Conservation (phyloP, 176 grass and related monocot species). For the Musa acuminata region DNA sequence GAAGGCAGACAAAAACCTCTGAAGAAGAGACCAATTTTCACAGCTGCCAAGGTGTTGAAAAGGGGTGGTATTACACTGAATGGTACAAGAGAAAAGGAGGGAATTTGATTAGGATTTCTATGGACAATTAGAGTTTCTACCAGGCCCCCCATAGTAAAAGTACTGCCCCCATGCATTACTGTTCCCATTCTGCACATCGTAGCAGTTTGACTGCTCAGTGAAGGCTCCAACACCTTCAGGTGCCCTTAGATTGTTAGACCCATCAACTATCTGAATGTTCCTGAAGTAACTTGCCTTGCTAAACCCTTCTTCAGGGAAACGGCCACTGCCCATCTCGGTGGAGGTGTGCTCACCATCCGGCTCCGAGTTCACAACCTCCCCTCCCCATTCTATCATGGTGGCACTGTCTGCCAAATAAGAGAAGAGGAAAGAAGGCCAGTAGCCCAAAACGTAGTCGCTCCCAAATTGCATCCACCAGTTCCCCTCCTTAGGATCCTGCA, state of each 20-base stretch:
- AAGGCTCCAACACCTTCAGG: slow-evolving; percentile 53
- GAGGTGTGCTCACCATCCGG: slow-evolving; percentile 56
- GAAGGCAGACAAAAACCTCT: neutral
- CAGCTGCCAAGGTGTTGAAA: neutral
- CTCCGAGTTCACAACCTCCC: slow-evolving; percentile 85
- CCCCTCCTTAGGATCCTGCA: slow-evolving; percentile 85
- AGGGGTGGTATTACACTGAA: too few relatives aligned
- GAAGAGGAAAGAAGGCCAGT: slow-evolving; percentile 95
- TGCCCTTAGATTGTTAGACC: slow-evolving; percentile 49
- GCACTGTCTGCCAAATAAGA: slow-evolving; percentile 69
- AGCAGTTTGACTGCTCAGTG: slow-evolving; percentile 77
- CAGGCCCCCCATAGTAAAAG: slow-evolving; percentile 60
- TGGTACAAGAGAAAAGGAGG: neutral
- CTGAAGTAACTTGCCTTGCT: slow-evolving; percentile 89
- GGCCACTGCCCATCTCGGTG: slow-evolving; percentile 88
- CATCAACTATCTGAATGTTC: slow-evolving; percentile 74
- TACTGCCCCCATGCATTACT: slow-evolving; percentile 80
- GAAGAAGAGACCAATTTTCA: neutral
- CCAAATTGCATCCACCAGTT: slow-evolving; percentile 98
- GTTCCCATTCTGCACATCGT: slow-evolving; percentile 64
- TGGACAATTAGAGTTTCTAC: slow-evolving; percentile 3
- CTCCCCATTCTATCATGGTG: slow-evolving; percentile 87
- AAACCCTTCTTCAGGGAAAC: slow-evolving; percentile 74
- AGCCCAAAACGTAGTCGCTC: slow-evolving; percentile 70
- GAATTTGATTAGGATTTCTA: neutral